Conservation (phyloP, 768 basidiomycete genomes). For the Tulasnella sp. region DNA sequence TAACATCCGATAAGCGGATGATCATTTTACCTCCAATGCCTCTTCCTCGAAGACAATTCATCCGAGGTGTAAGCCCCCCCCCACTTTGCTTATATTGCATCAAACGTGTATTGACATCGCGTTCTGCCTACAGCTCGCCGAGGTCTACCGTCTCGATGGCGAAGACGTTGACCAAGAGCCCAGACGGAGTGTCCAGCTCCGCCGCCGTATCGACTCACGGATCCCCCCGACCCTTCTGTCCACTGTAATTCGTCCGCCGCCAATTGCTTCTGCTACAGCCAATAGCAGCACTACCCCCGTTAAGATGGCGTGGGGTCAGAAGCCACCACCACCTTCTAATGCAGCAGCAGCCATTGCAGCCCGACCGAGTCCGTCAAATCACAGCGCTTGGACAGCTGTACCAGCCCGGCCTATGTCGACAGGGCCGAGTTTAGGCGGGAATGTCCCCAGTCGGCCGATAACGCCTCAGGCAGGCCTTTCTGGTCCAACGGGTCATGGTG, state of each 20-base stretch:
- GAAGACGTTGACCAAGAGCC: conserved; percentile 90
- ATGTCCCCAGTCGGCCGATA: not conserved
- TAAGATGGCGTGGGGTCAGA: conserved; percentile 15
- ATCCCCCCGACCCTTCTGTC: conserved; percentile 66
- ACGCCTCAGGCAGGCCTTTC: not conserved
- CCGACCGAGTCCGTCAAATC: not conserved
- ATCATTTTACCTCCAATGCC: conserved; percentile 78
- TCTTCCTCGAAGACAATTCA: conserved; percentile 68
- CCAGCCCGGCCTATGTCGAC: not conserved
- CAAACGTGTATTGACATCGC: conserved; percentile 7
- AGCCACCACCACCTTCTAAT: not conserved
- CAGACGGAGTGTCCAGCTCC: conserved; percentile 69
- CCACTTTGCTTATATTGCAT: not conserved
- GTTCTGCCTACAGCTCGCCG: conserved; percentile 44
- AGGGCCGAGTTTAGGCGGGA: not conserved
- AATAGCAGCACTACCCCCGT: not conserved
- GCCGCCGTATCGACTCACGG: conserved; percentile 72
- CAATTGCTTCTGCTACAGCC: conserved; percentile 1
- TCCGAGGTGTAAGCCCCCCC: conserved; percentile 47
- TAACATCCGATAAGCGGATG: conserved; percentile 50
- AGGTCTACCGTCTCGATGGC: conserved; percentile 70
- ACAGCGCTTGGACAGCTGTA: not conserved
- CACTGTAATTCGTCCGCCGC: conserved; percentile 22
- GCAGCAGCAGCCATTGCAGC: conserved; percentile 7
- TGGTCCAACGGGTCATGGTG: not conserved